Conservation (phyloP, 2,329 filamentous ascomycete genomes). For the Colletotrichum musae region DNA sequence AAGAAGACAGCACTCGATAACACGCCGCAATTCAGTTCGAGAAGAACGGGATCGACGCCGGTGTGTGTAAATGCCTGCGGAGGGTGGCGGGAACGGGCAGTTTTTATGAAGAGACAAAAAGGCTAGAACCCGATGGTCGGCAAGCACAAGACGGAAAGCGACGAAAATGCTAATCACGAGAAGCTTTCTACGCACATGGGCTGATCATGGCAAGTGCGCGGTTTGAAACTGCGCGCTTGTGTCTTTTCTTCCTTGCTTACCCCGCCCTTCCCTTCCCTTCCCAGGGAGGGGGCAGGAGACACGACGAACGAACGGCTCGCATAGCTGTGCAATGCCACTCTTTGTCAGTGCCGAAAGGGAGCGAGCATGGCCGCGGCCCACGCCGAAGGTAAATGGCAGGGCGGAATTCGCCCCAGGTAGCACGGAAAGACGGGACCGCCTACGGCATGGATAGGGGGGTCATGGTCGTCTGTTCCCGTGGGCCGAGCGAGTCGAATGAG, state of each 20-base stretch:
- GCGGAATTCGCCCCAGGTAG: not conserved
- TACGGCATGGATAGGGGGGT: slow-evolving; percentile 9
- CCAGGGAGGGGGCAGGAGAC: not conserved
- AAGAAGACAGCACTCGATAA: no score
- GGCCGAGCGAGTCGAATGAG: slow-evolving; percentile 23
- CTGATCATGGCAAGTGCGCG: slow-evolving; percentile 34
- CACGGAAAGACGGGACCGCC: not conserved
- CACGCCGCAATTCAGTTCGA: not conserved
- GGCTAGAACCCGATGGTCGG: not conserved
- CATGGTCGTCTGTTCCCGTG: slow-evolving; percentile 13
- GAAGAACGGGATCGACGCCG: not conserved
- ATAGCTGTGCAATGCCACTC: no score
- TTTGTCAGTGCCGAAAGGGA: not conserved
- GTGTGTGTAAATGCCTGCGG: no score
- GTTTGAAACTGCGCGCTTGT: slow-evolving; percentile 31
- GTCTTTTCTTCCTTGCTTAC: slow-evolving; percentile 4
- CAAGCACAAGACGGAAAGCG: slow-evolving; percentile 16
- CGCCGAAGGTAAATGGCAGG: not conserved
- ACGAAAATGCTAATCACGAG: slow-evolving; percentile 7
- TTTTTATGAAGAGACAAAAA: not conserved
- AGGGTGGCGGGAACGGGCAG: not conserved
- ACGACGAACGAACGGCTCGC: not conserved
- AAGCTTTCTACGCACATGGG: slow-evolving; percentile 17
- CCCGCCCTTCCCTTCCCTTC: slow-evolving; percentile 31
- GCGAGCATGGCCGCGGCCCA: no score